These are phyloP conservation scores for Setaria viridis DNA, from an alignment of 202 grass and related monocot genomes.

Conservation along the genomic window DNA sequence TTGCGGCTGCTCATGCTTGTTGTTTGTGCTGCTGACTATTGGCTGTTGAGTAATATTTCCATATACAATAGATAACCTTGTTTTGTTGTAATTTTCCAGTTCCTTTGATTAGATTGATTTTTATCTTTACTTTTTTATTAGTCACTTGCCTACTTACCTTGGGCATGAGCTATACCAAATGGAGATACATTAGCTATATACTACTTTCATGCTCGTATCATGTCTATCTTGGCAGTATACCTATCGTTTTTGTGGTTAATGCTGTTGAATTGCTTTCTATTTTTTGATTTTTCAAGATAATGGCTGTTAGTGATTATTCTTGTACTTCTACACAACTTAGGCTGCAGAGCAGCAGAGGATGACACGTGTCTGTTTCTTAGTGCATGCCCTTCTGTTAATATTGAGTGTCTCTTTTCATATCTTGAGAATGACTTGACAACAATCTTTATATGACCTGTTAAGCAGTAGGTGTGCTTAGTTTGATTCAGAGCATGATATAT, in stretches of 20 bases:
- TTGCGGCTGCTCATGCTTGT: background rate
- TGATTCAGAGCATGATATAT: background rate
- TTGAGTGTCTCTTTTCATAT: background rate
- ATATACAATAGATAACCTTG: background rate
- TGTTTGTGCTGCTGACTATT: background rate
- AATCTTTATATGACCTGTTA: conserved; percentile 5
- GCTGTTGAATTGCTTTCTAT: background rate
- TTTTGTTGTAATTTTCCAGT: background rate
- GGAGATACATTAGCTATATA: background rate
- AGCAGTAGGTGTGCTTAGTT: background rate
- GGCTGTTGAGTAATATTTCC: background rate
- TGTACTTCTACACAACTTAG: background rate
- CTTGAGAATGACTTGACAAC: conserved; percentile 1
- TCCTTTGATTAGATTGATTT: conserved; percentile 21
- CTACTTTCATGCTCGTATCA: background rate
- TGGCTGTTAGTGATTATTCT: conserved; percentile 5
- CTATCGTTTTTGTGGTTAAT: background rate
- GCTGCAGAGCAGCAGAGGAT: background rate
- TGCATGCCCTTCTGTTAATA: conserved; percentile 29
- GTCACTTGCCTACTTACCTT: background rate
- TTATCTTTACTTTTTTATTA: conserved; percentile 5
- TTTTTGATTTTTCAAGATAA: background rate
- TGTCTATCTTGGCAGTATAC: background rate
- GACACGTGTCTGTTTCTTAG: conserved; percentile 21
- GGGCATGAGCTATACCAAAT: background rate